phyloP scores from a whole-genome alignment of 805 yeast genomes.

The Jamesozyma jinghongensis region DNA sequence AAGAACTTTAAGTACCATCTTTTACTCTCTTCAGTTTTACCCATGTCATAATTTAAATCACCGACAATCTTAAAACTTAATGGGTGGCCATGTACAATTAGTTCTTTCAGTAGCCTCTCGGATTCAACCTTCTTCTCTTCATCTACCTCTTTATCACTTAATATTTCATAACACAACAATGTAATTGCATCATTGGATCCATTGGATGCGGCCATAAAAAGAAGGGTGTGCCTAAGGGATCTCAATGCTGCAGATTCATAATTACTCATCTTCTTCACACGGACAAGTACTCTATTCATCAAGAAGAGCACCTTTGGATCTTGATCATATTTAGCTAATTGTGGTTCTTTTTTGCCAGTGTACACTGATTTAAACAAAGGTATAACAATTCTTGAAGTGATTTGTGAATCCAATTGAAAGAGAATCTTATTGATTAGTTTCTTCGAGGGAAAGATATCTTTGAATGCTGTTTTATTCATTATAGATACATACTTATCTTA shows the following conservation, averaged over 20 bases:
- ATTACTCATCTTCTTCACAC: slow-evolving; percentile 2
- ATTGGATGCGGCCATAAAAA: slow-evolving; percentile 76
- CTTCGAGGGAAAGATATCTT: slow-evolving; percentile 49
- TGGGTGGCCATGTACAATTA: slow-evolving; percentile 58
- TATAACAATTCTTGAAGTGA: slow-evolving; percentile 43
- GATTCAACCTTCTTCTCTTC: slow-evolving; percentile 58
- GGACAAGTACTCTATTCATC: slow-evolving; percentile 55
- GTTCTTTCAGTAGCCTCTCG: slow-evolving; percentile 44
- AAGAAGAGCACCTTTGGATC: slow-evolving; percentile 31
- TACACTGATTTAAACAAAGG: slow-evolving; percentile 48
- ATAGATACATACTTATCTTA: neutral
- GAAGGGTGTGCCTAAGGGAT: slow-evolving; percentile 52
- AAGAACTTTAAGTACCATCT: slow-evolving; percentile 51
- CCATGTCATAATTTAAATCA: slow-evolving; percentile 51
- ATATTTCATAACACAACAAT: slow-evolving; percentile 57
- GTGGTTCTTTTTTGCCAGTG: slow-evolving; percentile 12
- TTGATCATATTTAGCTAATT: neutral
- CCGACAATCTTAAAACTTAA: slow-evolving; percentile 70
- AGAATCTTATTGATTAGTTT: slow-evolving; percentile 48
- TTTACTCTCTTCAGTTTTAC: slow-evolving; percentile 43
- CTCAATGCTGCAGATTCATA: slow-evolving; percentile 5
- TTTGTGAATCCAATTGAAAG: slow-evolving; percentile 57
- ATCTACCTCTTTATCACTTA: slow-evolving; percentile 27
- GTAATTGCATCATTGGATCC: slow-evolving; percentile 79
- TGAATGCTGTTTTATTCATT: slow-evolving; percentile 30